phyloP scores from a whole-genome alignment of 495 filamentous ascomycete genomes.

The Podospora conica region DNA sequence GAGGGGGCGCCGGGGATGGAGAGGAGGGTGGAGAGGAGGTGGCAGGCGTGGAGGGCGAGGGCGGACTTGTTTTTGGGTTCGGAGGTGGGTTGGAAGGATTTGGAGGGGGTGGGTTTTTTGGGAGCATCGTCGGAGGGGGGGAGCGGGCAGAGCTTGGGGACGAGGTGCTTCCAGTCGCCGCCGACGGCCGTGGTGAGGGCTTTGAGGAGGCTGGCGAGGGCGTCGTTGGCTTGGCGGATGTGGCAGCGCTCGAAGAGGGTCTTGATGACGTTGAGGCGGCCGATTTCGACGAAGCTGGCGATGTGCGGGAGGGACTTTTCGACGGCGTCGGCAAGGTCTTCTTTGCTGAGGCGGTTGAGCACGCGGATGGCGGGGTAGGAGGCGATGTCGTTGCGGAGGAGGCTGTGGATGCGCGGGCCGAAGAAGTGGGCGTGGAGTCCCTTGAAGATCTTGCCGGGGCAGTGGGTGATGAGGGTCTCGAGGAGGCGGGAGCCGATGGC shows the following conservation, averaged over 20 bases:
- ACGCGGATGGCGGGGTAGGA: slow-evolving; percentile 75
- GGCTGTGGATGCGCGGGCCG: slow-evolving; percentile 62
- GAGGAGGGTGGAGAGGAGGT: slow-evolving; percentile 38
- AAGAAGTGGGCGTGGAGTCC: slow-evolving; percentile 69
- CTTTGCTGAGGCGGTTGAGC: slow-evolving; percentile 74
- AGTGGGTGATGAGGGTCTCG: slow-evolving; percentile 72
- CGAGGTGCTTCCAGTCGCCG: slow-evolving; percentile 45
- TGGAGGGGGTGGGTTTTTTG: slow-evolving; percentile 26
- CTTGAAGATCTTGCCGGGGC: slow-evolving; percentile 86
- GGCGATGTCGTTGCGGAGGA: slow-evolving; percentile 84
- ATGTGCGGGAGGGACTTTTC: slow-evolving; percentile 64
- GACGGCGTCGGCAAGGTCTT: slow-evolving; percentile 67
- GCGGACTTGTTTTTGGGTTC: slow-evolving; percentile 38
- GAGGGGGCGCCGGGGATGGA: slow-evolving; percentile 35
- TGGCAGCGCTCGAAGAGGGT: slow-evolving; percentile 76
- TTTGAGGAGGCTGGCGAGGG: slow-evolving; percentile 54
- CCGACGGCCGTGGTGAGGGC: slow-evolving; percentile 55
- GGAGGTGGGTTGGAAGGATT: slow-evolving; percentile 16
- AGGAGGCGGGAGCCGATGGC: slow-evolving; percentile 81
- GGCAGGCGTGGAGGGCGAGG: slow-evolving; percentile 40
- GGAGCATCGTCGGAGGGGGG: slow-evolving; percentile 37
- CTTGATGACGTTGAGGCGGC: slow-evolving; percentile 69
- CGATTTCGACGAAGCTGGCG: slow-evolving; percentile 60
- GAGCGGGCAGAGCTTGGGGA: slow-evolving; percentile 51
- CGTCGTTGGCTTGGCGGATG: slow-evolving; percentile 49